A percentile compares a stretch with the other conserved stretches of the same genome.
Conservation (phyloP, 345 rosid genomes). For the Heritiera fomes region DNA sequence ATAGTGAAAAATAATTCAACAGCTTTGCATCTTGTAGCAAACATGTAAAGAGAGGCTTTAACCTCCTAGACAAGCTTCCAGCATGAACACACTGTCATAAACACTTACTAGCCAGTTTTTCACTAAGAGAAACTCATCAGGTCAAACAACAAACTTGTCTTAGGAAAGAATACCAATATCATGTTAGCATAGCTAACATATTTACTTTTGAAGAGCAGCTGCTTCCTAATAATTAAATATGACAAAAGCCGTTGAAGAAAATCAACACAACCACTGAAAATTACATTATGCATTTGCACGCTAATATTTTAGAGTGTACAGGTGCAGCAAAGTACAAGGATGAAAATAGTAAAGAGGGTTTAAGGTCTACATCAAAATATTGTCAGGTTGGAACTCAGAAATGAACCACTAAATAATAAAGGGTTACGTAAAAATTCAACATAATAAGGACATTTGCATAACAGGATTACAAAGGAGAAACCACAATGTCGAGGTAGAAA, state of each 20-base stretch:
- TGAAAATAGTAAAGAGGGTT: neutral
- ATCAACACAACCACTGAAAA: neutral
- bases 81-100: neutral
- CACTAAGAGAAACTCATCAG: neutral
- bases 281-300: neutral
- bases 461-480: neutral
- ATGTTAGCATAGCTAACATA: slow-evolving; percentile 7
- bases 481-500: neutral
- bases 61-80: neutral
- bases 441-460: neutral
- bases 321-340: neutral
- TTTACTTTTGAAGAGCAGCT: slow-evolving; percentile 5
- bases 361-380: neutral
- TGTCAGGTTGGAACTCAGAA: neutral
- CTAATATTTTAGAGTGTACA: neutral
- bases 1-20: neutral
- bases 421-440: neutral
- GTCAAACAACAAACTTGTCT: neutral
- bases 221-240: neutral
- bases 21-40: neutral
- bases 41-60: neutral
- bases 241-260: neutral
- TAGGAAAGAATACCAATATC: neutral
- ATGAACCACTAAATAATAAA: neutral
- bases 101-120: slow-evolving; percentile 5